Evolutionary conservation across 768 basidiomycete genomes (phyloP), one percentile per base, ranked within the genome.

Genomic region (Russula sp.): DNA sequence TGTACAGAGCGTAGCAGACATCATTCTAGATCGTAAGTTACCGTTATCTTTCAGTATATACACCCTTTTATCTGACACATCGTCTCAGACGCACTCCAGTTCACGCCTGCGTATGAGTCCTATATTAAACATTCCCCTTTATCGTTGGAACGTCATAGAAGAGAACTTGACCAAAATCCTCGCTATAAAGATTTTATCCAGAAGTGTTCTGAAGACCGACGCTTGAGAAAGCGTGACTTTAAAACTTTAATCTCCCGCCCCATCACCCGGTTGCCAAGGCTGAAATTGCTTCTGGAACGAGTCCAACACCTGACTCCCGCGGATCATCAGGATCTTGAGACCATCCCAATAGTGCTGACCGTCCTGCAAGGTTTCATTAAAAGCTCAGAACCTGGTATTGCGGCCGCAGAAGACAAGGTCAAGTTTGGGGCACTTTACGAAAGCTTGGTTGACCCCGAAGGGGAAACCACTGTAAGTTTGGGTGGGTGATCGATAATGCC

Each of bases 61-160:
- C 9, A n/a, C 32, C 11, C 18, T 37, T 56, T 37, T 27, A 13
- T 50, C 39, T 62, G 58, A 62, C 18, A 49, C 22, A 27, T 52
- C 9, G 50, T 54, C 45, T 63, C 56, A 76, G 73, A 74, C 32
- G 66, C 72, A 14, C 70, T 76, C 53, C 69, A 72, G 37, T 90
- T 88, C 72, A 83, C 84, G 44, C 73, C 75, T 14, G 82, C 82
- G 9, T 94, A 94, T 65, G 91, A 93, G 66, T 78, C 78, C 0
- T 94, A 94, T 73, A 89, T 94, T 74, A 89, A 93, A 70, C 85
- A 93, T 65, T 95, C 94, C 65, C 93, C 93, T 4, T 78, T 95
- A 50, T 84, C 94, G 1, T 90, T 94, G 70, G 89, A 89, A 10
- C 80, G 79, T 31, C 91, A 95, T 69, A 87, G 88, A 56, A 82